Conservation (phyloP, 352 stramenopile genomes). For the Globisporangium canariense region DNA sequence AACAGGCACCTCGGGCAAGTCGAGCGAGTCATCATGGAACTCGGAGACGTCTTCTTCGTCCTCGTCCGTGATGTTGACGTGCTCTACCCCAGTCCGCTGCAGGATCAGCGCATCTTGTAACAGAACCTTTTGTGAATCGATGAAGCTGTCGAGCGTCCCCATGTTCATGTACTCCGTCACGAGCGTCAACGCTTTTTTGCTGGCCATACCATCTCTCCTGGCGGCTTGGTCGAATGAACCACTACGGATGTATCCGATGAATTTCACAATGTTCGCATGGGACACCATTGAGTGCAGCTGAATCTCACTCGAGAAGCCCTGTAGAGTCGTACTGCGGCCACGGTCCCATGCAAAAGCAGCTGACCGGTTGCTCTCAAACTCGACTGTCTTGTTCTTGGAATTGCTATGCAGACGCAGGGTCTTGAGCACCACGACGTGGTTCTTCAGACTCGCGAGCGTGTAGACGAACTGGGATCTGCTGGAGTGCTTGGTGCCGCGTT, state of each 20-base stretch:
- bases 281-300: conserved; percentile 52
- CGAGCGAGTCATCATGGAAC: neutral
- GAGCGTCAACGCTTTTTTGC: conserved; percentile 22
- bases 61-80: neutral
- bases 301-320: conserved; percentile 31
- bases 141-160: conserved; percentile 36
- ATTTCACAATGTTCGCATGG: conserved; percentile 64
- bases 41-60: neutral
- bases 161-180: conserved; percentile 40
- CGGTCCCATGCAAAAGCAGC: neutral
- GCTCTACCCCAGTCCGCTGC: conserved; percentile 8
- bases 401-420: neutral
- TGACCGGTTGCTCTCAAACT: conserved; percentile 2
- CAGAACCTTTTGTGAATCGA: conserved; percentile 26
- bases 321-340: neutral
- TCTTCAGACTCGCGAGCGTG: conserved; percentile 9
- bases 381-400: neutral
- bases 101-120: conserved; percentile 13
- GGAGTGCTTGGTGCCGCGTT: neutral
- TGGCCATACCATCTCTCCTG: neutral
- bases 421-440: conserved; percentile 8
- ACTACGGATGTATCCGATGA: conserved; percentile 40
- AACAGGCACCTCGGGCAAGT: neutral
- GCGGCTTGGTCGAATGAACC: conserved; percentile 1
- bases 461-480: conserved; percentile 1